Evolutionary conservation across 2,329 filamentous ascomycete species (phyloP).

Genomic region (Pezicula radicicola): DNA sequence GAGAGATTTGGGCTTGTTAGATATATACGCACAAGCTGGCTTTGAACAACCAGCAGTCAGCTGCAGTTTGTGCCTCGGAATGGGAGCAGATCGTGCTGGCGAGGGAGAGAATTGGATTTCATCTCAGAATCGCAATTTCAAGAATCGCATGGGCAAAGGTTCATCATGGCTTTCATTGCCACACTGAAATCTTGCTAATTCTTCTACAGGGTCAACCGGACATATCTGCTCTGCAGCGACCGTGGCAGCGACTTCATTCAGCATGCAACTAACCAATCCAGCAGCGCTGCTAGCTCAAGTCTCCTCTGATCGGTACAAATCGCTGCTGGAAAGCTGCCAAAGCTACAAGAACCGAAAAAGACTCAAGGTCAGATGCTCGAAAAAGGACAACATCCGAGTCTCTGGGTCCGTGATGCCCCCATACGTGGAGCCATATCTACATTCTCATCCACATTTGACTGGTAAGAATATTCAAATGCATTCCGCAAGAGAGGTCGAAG

Average conservation of each 20-base stretch:
- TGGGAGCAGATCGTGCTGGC: conserved; percentile 36
- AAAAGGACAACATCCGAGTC: neutral
- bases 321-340: neutral
- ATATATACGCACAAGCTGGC: conserved; percentile 37
- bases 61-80: conserved; percentile 43
- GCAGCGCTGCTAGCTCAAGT: conserved; percentile 25
- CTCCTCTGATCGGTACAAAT: neutral
- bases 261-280: conserved; percentile 39
- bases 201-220: conserved; percentile 35
- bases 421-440: conserved; percentile 1
- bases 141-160: conserved; percentile 42
- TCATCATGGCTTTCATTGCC: neutral
- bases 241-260: conserved; percentile 43
- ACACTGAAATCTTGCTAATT: neutral
- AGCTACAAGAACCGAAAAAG: neutral
- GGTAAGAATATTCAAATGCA: conserved; percentile 13
- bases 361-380: neutral
- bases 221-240: conserved; percentile 42
- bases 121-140: conserved; percentile 44
- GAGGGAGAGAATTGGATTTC: conserved; percentile 40
- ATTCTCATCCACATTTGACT: neutral
- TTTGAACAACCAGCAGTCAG: conserved; percentile 32
- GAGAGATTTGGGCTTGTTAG: conserved; percentile 29
- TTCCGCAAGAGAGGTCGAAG: conserved; percentile 9
- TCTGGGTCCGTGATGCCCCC: neutral